phyloP scores from a whole-genome alignment of 257 asterid species.

The Marsdenia floribunda region DNA sequence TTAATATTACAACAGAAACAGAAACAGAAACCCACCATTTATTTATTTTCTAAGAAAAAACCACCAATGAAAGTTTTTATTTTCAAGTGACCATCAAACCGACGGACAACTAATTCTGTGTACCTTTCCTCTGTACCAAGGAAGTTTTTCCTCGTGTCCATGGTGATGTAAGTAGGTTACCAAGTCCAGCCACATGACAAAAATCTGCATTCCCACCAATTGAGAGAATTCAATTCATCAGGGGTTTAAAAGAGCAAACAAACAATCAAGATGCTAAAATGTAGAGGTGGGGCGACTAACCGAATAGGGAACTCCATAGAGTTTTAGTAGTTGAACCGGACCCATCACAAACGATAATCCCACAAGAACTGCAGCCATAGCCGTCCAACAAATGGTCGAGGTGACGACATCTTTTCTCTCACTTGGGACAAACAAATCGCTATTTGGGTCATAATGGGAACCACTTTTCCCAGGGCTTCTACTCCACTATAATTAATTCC shows the following conservation, averaged over 20 bases:
- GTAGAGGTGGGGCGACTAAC: constrained; percentile 35
- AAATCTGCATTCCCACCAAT: constrained; percentile 21
- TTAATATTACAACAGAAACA: constrained; percentile 9
- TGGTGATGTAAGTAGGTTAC: constrained; percentile 51
- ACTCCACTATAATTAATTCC: constrained; percentile 53
- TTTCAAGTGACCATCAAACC: too few species aligned
- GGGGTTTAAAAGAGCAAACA: not conserved
- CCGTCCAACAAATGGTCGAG: constrained; percentile 79
- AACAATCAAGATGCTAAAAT: not conserved
- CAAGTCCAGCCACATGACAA: constrained; percentile 43
- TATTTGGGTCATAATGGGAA: constrained; percentile 81
- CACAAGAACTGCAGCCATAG: constrained; percentile 73
- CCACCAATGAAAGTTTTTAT: too few species aligned
- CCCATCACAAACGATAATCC: constrained; percentile 73
- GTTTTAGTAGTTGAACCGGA: constrained; percentile 70
- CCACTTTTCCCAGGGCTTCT: constrained; percentile 93
- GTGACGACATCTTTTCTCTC: constrained; percentile 81
- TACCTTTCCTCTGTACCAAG: constrained; percentile 52
- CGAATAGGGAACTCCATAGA: constrained; percentile 80
- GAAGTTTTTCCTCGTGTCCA: constrained; percentile 46
- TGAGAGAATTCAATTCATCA: not conserved
- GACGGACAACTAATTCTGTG: not conserved
- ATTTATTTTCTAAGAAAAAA: not conserved
- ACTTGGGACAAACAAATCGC: constrained; percentile 74
- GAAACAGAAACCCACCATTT: too few species aligned